Percentiles rank a stretch among this genome's conserved stretches.
phyloP scores from a whole-genome alignment of 345 rosid species.

The Mallotus nudiflorus region DNA sequence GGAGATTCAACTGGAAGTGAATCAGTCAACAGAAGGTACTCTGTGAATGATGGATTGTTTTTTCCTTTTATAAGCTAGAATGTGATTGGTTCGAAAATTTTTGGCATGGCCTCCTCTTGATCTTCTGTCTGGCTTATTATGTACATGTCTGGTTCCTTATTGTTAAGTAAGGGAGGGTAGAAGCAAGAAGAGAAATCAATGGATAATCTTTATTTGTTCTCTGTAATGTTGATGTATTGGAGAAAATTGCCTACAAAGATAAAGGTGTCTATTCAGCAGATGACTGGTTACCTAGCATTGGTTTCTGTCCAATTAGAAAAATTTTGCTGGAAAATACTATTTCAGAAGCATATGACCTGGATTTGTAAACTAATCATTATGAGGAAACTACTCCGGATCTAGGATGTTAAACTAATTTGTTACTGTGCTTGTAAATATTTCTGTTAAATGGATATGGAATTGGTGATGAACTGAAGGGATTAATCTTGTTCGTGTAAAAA shows the following conservation, averaged over 20 bases:
- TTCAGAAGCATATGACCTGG: too few species aligned
- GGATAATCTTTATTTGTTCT: not conserved
- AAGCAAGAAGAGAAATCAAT: not conserved
- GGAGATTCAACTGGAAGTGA: slow-evolving; percentile 84
- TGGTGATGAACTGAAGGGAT: too few species aligned
- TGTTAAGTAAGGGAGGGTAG: not conserved
- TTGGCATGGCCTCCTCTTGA: not conserved
- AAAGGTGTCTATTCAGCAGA: not conserved
- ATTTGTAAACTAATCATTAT: too few species aligned
- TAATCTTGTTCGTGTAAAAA: too few species aligned
- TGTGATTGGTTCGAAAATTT: not conserved
- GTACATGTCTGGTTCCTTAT: not conserved
- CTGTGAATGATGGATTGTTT: not conserved
- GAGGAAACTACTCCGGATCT: too few species aligned
- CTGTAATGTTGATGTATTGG: not conserved
- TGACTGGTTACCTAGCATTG: not conserved
- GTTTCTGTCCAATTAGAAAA: not conserved
- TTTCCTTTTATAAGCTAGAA: not conserved
- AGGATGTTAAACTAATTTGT: too few species aligned
- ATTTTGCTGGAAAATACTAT: not conserved
- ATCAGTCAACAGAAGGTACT: slow-evolving; percentile 58
- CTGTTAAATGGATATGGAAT: too few species aligned
- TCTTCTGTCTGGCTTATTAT: not conserved
- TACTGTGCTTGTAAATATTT: too few species aligned
- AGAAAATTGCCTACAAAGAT: not conserved